Evolutionary conservation across 2,329 filamentous ascomycete genomes (phyloP).

Genomic region (Penicillium sp.): DNA sequence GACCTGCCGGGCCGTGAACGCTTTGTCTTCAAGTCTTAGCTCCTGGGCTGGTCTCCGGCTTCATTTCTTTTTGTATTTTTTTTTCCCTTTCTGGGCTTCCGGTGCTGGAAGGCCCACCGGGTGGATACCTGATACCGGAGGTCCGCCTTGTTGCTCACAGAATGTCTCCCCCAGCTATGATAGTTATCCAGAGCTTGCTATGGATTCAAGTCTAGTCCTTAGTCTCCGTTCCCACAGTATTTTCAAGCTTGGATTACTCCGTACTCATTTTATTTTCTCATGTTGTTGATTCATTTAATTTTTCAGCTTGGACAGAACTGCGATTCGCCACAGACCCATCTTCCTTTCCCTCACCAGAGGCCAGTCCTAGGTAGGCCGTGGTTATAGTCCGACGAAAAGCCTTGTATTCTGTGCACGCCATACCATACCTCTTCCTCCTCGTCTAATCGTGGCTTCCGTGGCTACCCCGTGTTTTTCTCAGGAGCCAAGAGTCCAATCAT

Average conservation of each 20-base stretch:
- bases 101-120: neutral
- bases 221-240: conserved; percentile 5
- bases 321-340: conserved; percentile 27
- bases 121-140: conserved; percentile 6
- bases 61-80: neutral
- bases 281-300: neutral
- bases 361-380: conserved; percentile 13
- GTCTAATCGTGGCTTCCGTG: conserved; percentile 3
- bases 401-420: conserved; percentile 16
- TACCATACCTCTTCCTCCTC: neutral
- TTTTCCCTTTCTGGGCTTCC: neutral
- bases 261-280: conserved; percentile 16
- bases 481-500: conserved; percentile 1
- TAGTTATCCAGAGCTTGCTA: conserved; percentile 7
- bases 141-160: neutral
- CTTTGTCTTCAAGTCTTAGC: conserved; percentile 3
- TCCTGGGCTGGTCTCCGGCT: neutral
- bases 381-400: neutral
- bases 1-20: conserved; percentile 13
- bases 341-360: neutral
- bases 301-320: conserved; percentile 25
- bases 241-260: neutral
- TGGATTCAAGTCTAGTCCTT: conserved; percentile 17
- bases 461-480: conserved; percentile 8
- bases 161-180: neutral